Evolutionary conservation across 129 eudicot genomes (phyloP), one percentile per base, ranked within the genome.

Genomic region (carrot (Daucus carota)): DNA sequence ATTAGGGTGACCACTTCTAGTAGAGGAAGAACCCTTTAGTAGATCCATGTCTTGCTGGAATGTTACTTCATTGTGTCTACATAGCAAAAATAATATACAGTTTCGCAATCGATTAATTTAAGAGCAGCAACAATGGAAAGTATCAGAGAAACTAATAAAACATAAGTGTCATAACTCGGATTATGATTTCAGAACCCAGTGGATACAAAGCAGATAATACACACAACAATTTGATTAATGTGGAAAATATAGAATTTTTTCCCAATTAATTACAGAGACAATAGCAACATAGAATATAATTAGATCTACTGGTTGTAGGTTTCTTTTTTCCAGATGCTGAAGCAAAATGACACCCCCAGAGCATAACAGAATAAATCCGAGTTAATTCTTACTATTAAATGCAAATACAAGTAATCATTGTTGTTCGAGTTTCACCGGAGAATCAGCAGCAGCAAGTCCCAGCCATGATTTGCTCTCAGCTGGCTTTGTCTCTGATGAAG

Each of bases 401-500:
- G 63, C 29, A 54, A 8, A n/a, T 54, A n/a, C 31, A 54, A 17
- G 15, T 33, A 41, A 73, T 72, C 28, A 70, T 60, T 79, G 42
- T 15, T 54, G 36, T 54, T 42, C 77, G 17, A 76, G 73, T 16
- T 66, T 77, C 70, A 80, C 20, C 9, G 85, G 76, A 22, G 83
- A 74, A 41, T 80, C 84, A 11, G 86, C 84, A 20, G 85, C 84
- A 43, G 82, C 85, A 17, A 90, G 73, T 50, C 96, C 96, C 32
- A 90, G 72, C 92, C 96, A 90, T 44, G 89, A 34, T 75, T 81
- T 85, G 74, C 79, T 82, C 29, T 83, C 89, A 4, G 26, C 92
- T 10, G 74, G 78, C 87, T 87, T 89, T 6, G 87, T 31, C 40
- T 71, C 38, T 5, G 74, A 81, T 16, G 50, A 40, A 24, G 50